phyloP scores from a whole-genome alignment of 768 basidiomycete genomes.

The Macrolepiota albuminosa region DNA sequence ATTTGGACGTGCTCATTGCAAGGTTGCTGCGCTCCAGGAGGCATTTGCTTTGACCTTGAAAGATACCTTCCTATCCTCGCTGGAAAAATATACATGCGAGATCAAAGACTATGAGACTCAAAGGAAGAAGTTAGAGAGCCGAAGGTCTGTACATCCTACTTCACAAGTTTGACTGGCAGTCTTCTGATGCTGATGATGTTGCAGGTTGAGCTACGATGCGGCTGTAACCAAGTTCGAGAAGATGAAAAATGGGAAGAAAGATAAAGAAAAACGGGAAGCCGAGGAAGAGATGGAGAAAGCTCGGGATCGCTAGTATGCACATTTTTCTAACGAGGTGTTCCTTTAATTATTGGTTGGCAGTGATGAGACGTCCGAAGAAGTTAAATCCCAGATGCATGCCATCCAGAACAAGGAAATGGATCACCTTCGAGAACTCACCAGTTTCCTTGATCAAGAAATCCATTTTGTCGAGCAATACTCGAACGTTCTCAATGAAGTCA shows the following conservation, averaged over 20 bases:
- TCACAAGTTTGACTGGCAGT: background rate
- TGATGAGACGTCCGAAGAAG: conserved; percentile 83
- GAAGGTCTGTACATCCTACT: conserved; percentile 44
- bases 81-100: conserved; percentile 62
- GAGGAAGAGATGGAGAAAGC: conserved; percentile 78
- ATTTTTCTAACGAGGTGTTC: background rate
- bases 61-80: conserved; percentile 66
- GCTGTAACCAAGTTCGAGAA: conserved; percentile 68
- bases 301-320: conserved; percentile 66
- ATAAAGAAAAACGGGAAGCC: conserved; percentile 72
- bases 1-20: conserved; percentile 81
- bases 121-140: conserved; percentile 83
- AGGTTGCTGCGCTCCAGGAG: conserved; percentile 81
- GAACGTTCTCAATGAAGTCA: conserved; percentile 68
- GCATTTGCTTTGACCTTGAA: conserved; percentile 67
- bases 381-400: conserved; percentile 71
- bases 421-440: conserved; percentile 66
- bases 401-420: conserved; percentile 77
- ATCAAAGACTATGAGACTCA: conserved; percentile 80
- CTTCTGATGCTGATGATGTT: conserved; percentile 1
- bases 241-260: conserved; percentile 68
- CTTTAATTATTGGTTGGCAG: conserved; percentile 31
- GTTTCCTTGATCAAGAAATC: conserved; percentile 69
- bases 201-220: conserved; percentile 73
- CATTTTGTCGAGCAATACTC: conserved; percentile 71